A percentile compares a stretch with the other conserved stretches of the same genome.
Conservation (phyloP, 73 alveolate species). For the Stentor coeruleus region DNA sequence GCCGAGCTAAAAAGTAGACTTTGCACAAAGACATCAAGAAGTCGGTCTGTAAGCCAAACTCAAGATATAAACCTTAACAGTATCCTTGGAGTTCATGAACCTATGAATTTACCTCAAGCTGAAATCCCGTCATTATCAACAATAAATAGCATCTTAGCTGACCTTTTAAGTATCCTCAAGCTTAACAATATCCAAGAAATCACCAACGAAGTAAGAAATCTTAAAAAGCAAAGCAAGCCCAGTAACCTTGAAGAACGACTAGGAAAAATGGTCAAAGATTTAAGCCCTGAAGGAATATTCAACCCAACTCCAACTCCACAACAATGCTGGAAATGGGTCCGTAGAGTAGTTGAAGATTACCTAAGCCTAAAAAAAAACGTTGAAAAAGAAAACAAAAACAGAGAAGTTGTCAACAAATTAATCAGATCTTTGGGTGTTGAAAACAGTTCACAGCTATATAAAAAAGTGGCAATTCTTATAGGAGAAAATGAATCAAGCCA, state of each 20-base stretch:
- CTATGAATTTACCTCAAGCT: background rate
- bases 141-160: background rate
- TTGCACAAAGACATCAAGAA: background rate
- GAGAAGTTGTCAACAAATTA: background rate
- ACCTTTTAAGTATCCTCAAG: background rate
- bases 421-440: background rate
- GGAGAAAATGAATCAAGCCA: too few relatives aligned
- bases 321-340: background rate
- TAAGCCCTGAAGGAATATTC: background rate
- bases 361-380: background rate
- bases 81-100: background rate
- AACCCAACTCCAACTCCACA: background rate
- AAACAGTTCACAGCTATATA: background rate
- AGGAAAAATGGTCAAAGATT: background rate
- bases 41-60: background rate
- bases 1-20: background rate
- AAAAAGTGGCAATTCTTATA: background rate
- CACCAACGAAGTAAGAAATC: background rate
- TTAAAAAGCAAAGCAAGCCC: background rate
- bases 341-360: background rate
- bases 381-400: background rate
- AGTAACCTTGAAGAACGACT: background rate
- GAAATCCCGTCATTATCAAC: background rate
- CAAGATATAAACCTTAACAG: background rate
- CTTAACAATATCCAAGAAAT: background rate